Evolutionary conservation across 352 stramenopile species (phyloP), one percentile per base, ranked within the genome.

Genomic region (Peronospora belbahrii): DNA sequence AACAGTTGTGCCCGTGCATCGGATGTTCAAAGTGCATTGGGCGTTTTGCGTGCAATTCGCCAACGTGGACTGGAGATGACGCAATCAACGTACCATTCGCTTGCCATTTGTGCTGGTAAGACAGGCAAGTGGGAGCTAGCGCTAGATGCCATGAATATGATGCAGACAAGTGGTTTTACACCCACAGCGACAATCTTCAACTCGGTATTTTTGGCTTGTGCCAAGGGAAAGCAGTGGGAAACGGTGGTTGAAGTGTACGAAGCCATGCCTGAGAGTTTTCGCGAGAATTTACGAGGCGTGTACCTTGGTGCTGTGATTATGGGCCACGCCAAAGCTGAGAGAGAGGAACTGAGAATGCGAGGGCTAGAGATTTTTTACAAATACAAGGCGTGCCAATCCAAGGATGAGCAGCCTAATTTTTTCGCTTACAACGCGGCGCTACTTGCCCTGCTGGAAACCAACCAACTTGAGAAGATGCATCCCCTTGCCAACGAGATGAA

Each of bases 261-360:
- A 3, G 44, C 55, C 10, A 89, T 93, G 74, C 50, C 62, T 1
- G 33, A 63, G 1, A 44, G 75, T 1, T 57, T 69, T 9, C 46
- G 65, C 7, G 32, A 70, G 15, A 40, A 48, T 32, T 45, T 89
- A 14, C 65, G 62, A 7, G 59, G 74, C 1, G 14, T 75, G 22
- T 86, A 88, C 45, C 54, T 88, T 15, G 74, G 74, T 17, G 81
- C 67, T 6, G 76, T 85, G 19, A 49, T 93, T 56, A 89, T 90
- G 79, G 78, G 48, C 7, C 71, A 85, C 33, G 74, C 72, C 20
- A 93, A 89, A 59, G 52, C 71, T 4, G 42, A 70, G 8, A 48
- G 63, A n/a, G 23, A 62, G 0, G 55, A 63, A 19, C n/a, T 61
- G 7, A 68, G 56, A 31, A 42, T 59, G 14, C 58, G 52, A 15